Evolutionary conservation across 2,329 filamentous ascomycete genomes (phyloP), one percentile per base, ranked within the genome.

Genomic region (Colletotrichum chrysophilum): DNA sequence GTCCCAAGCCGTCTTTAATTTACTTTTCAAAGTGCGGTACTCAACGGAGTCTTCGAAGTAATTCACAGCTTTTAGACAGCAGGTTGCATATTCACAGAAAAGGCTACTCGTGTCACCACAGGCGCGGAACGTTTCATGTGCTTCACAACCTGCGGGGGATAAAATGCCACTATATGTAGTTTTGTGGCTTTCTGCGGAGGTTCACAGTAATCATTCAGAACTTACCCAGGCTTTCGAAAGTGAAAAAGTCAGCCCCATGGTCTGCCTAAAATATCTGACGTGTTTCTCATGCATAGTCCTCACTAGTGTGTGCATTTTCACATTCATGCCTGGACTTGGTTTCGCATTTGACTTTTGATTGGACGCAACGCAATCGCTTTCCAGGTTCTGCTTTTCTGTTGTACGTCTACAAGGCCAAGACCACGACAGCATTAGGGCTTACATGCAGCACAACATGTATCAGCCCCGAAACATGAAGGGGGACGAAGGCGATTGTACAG

Each of bases 1-100:
- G 5, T 2, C 6, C 2, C n/a, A 24, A 13, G 6, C 43, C 12
- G 10, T 48, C 0, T 3, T 13, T 10, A 21, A 13, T 3, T 21
- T 3, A 21, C 2, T 12, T 21, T 52, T 3, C 43, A 13, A 52
- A 21, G 2, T 21, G n/a, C 1, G 43, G 6, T 24, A 21, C 43
- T 52, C n/a, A 13, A 13, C 10, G 1, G 43, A 1, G n/a, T 1
- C 5, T 13, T 13, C n/a, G n/a, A 48, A 12, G n/a, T 0, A 3
- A 10, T 52, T 52, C n/a, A 21, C 10, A 52, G 43, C 3, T 13
- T 7, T 2, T 7, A 52, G 43, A 52, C n/a, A 52, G 21, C 12
- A 21, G 43, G n/a, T 13, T 0, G n/a, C 4, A 6, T 13, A 52
- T 52, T 24, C n/a, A 52, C 3, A n/a, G 3, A n/a, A 48, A 21